Conservation (phyloP, 2,329 filamentous ascomycete species). For the Coccinonectria pachysandricola region DNA sequence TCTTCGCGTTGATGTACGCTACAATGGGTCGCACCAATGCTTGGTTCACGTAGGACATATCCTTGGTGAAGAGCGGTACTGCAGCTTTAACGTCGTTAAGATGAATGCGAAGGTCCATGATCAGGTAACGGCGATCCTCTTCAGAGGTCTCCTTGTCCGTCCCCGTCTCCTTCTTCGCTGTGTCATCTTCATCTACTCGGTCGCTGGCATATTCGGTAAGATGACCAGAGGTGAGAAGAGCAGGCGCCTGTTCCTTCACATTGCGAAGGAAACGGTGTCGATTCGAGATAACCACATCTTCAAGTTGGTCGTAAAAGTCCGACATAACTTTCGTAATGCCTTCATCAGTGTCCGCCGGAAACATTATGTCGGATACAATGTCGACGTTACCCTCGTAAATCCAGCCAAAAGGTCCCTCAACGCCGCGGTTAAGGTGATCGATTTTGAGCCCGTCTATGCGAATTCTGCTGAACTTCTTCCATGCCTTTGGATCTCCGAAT, state of each 20-base stretch:
- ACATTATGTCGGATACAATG: conserved; percentile 91
- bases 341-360: conserved; percentile 78
- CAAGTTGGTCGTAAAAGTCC: conserved; percentile 94
- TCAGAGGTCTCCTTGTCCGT: conserved; percentile 16
- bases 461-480: conserved; percentile 93
- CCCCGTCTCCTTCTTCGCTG: conserved; percentile 4
- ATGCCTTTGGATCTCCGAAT: conserved; percentile 58
- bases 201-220: conserved; percentile 21
- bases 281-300: conserved; percentile 79
- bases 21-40: conserved; percentile 92
- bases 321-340: conserved; percentile 88
- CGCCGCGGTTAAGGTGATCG: conserved; percentile 87
- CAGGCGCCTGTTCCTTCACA: conserved; percentile 20
- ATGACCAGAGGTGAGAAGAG: conserved; percentile 22
- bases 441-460: conserved; percentile 91
- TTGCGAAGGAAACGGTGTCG: conserved; percentile 52
- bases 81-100: conserved; percentile 90
- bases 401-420: conserved; percentile 92
- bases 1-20: conserved; percentile 92
- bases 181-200: conserved; percentile 4
- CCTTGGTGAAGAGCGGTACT: conserved; percentile 83
- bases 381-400: conserved; percentile 96
- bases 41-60: conserved; percentile 93
- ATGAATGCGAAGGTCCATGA: conserved; percentile 92
- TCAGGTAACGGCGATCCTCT: conserved; percentile 67